Conservation (phyloP, 2,329 filamentous ascomycete genomes). For the Colletotrichum truncatum region DNA sequence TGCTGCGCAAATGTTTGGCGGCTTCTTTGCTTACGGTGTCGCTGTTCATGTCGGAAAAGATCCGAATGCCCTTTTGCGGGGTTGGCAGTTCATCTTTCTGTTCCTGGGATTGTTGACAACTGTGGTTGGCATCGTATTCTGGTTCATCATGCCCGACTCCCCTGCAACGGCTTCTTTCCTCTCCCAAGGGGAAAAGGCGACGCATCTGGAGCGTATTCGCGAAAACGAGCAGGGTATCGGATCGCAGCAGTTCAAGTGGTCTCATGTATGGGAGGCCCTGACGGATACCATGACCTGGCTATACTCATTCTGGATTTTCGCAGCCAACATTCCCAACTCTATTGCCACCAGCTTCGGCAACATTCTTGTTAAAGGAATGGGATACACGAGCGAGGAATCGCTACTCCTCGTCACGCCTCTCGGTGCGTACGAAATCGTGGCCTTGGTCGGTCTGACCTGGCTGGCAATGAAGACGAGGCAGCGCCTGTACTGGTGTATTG, state of each 20-base stretch:
- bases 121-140: slow-evolving; percentile 55
- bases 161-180: slow-evolving; percentile 54
- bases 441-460: slow-evolving; percentile 50
- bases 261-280: slow-evolving; percentile 58
- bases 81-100: slow-evolving; percentile 73
- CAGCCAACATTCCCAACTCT: slow-evolving; percentile 41
- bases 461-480: slow-evolving; percentile 38
- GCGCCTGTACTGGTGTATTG: slow-evolving; percentile 44
- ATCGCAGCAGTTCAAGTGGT: slow-evolving; percentile 73
- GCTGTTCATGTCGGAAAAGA: slow-evolving; percentile 56
- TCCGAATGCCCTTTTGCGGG: slow-evolving; percentile 55
- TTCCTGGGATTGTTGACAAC: slow-evolving; percentile 62
- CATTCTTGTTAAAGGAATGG: slow-evolving; percentile 61
- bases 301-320: slow-evolving; percentile 36
- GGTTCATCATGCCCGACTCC: slow-evolving; percentile 56
- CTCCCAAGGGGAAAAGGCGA: slow-evolving; percentile 59
- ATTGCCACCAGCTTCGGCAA: slow-evolving; percentile 49
- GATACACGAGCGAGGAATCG: slow-evolving; percentile 69
- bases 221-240: slow-evolving; percentile 74
- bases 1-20: slow-evolving; percentile 49
- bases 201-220: slow-evolving; percentile 60
- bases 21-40: slow-evolving; percentile 51
- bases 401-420: slow-evolving; percentile 72
- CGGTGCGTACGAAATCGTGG: slow-evolving; percentile 71
- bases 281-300: slow-evolving; percentile 38